Evolutionary conservation across 2,329 filamentous ascomycete genomes (phyloP).

Genomic region (Neocatenulostroma microsporum): DNA sequence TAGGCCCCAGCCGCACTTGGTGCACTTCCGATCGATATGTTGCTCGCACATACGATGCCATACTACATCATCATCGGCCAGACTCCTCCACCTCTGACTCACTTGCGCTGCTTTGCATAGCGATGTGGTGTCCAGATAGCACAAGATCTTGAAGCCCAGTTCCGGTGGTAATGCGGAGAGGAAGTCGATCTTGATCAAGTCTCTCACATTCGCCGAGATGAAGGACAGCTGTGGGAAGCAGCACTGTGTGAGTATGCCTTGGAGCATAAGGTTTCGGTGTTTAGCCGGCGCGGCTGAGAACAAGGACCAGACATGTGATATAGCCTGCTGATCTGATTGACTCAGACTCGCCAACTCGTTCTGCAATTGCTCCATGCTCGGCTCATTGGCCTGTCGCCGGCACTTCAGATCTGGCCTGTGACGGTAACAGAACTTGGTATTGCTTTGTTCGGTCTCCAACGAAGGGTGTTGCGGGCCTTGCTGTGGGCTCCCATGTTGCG

Average conservation of each 20-base stretch:
- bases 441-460: conserved; percentile 43
- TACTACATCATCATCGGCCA: conserved; percentile 96
- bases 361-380: conserved; percentile 92
- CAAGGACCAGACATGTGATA: conserved; percentile 94
- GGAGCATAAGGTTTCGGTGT: conserved; percentile 91
- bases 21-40: conserved; percentile 88
- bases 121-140: conserved; percentile 85
- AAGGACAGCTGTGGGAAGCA: conserved; percentile 96
- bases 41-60: conserved; percentile 99
- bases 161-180: conserved; percentile 80
- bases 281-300: conserved; percentile 93
- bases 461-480: too few relatives aligned
- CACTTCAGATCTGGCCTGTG: conserved; percentile 93
- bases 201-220: conserved; percentile 80
- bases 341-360: conserved; percentile 75
- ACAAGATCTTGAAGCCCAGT: conserved; percentile 86
- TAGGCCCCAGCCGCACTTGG: conserved; percentile 90
- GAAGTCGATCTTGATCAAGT: conserved; percentile 97
- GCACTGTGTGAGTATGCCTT: conserved; percentile 91
- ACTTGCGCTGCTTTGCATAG: conserved; percentile 95
- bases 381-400: conserved; percentile 83
- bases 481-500: conserved; percentile 22
- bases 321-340: conserved; percentile 82
- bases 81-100: conserved; percentile 72
- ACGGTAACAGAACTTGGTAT: conserved; percentile 91